Evolutionary conservation across 805 yeast genomes (phyloP).

Genomic region (Pichia deserticola): DNA sequence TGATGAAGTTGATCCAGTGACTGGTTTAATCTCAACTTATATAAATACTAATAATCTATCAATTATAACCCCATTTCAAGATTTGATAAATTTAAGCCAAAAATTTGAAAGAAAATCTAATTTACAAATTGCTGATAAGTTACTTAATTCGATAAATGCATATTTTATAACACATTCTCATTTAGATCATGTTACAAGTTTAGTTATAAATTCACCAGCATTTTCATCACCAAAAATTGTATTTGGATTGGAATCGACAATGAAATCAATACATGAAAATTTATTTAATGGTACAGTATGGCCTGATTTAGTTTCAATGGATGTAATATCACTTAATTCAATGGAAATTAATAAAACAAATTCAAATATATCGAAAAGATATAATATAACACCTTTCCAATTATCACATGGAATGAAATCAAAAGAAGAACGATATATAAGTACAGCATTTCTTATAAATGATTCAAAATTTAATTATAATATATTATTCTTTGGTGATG

Average conservation of each 20-base stretch:
- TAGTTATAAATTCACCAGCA: slow-evolving; percentile 66
- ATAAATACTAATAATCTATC: background rate
- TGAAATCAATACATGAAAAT: slow-evolving; percentile 42
- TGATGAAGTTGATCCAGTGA: background rate
- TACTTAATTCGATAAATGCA: slow-evolving; percentile 33
- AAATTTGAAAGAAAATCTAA: background rate
- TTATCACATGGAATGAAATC: slow-evolving; percentile 30
- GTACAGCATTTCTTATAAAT: slow-evolving; percentile 55
- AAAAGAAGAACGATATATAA: slow-evolving; percentile 28
- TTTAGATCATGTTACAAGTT: slow-evolving; percentile 67
- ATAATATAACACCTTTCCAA: slow-evolving; percentile 34
- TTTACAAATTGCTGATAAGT: background rate
- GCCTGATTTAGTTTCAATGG: slow-evolving; percentile 56
- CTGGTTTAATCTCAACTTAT: background rate
- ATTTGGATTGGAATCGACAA: slow-evolving; percentile 47
- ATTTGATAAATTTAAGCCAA: background rate
- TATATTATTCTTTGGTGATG: slow-evolving; percentile 73
- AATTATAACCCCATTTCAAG: slow-evolving; percentile 1
- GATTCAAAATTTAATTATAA: slow-evolving; percentile 23
- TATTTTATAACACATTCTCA: slow-evolving; percentile 76
- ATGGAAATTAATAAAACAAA: slow-evolving; percentile 4
- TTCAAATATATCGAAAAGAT: slow-evolving; percentile 25
- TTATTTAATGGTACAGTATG: slow-evolving; percentile 71
- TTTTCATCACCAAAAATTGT: slow-evolving; percentile 34
- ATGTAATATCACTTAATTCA: slow-evolving; percentile 19